These are phyloP conservation scores for Colletotrichum sp. DNA, from an alignment of 2,329 filamentous ascomycete genomes.

Conservation along the genomic window DNA sequence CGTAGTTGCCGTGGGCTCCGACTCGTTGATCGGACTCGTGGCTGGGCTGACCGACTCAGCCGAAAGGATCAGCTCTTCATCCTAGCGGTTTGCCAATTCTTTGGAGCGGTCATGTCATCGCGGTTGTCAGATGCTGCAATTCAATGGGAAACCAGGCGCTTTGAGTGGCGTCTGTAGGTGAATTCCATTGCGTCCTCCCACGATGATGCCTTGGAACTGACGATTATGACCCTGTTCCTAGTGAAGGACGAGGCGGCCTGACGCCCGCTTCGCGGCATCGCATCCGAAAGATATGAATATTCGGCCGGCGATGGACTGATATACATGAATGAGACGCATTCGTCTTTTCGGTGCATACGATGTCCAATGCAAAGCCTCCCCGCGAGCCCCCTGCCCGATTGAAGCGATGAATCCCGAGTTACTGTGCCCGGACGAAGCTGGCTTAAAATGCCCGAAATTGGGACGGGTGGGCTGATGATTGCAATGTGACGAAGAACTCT, in stretches of 20 bases:
- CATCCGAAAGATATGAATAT: background rate
- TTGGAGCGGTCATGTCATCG: background rate
- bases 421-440: background rate
- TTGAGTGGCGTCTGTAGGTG: too few relatives aligned
- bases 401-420: rapidly evolving
- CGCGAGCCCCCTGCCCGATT: rapidly evolving
- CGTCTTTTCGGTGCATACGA: background rate
- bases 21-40: too few relatives aligned
- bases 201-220: background rate
- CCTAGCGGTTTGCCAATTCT: background rate
- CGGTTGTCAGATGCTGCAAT: background rate
- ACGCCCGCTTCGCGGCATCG: background rate
- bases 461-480: background rate
- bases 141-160: background rate
- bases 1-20: background rate
- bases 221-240: background rate
- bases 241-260: background rate
- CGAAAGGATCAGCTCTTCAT: background rate
- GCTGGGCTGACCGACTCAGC: too few relatives aligned
- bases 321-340: background rate
- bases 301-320: background rate
- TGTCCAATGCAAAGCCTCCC: background rate
- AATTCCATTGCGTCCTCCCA: background rate
- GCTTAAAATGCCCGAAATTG: background rate
- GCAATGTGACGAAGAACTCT: background rate